Conservation (phyloP, 306 rosid genomes). For the Dalbergia oliveri region DNA sequence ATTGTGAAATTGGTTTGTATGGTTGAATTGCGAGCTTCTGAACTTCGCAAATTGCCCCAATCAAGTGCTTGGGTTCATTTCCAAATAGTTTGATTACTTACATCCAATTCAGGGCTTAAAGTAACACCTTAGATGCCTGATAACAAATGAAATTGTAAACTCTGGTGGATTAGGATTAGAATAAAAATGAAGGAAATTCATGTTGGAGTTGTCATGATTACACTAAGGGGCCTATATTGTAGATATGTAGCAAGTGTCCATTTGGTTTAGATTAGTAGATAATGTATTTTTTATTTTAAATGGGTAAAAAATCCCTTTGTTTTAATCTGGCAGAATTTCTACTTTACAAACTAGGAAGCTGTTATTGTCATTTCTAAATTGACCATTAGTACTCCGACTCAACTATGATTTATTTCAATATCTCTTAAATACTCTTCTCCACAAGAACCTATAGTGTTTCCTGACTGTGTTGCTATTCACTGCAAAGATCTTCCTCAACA, state of each 20-base stretch:
- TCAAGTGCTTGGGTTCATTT: neutral
- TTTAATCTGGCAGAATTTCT: too few species aligned
- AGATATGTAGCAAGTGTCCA: too few species aligned
- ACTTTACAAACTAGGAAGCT: too few species aligned
- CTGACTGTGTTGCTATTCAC: slow-evolving; percentile 27
- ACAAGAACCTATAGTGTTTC: slow-evolving; percentile 11
- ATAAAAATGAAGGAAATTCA: neutral
- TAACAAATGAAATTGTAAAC: slow-evolving; percentile 25
- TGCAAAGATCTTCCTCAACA: slow-evolving; percentile 12
- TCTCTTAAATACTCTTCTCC: too few species aligned
- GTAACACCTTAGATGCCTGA: slow-evolving; percentile 19
- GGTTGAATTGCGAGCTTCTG: slow-evolving; percentile 1
- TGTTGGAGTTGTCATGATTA: slow-evolving; percentile 6
- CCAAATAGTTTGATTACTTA: neutral
- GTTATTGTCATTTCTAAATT: too few species aligned
- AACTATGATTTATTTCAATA: too few species aligned
- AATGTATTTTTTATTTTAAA: too few species aligned
- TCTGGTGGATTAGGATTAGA: neutral
- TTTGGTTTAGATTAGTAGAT: too few species aligned
- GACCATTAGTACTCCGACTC: too few species aligned
- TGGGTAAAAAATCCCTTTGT: too few species aligned
- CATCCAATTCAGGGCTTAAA: slow-evolving; percentile 24
- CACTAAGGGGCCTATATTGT: too few species aligned
- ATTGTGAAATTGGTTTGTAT: neutral
- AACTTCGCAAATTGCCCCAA: slow-evolving; percentile 18